Base-by-base conservation (phyloP, 2,329 filamentous ascomycete genomes). In the Trichophyton benhamiae region DNA sequence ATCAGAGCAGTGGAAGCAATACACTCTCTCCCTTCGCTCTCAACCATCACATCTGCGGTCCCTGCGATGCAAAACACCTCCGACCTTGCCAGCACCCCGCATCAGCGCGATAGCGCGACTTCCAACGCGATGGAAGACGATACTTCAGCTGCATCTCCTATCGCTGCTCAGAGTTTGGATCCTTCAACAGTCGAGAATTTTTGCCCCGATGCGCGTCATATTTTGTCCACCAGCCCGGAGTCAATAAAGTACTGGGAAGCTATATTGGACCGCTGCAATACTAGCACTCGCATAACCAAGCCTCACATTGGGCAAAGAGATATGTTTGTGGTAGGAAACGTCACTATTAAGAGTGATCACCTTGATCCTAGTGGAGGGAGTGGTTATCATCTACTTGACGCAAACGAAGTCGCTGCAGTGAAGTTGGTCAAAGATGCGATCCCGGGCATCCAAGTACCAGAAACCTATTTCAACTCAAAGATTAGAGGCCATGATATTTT, bases 401-500 rank as follows among this genome's bases (percentile, higher is more conserved):
- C 68, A 42, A 76, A 76, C 63, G 74, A 75, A 61, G 58, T 72
- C 25, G 68, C 64, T 22, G 70, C 74, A 3, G 68, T 72, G 27
- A 71, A 66, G 33, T 71, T 74, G 57, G 73, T 69, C 9, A 69
- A 73, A 60, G 68, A 72, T 30, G 60, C 65, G 1, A 68, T 76
- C 11, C 69, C 66, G 53, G 68, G 70, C 30, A 61, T 75, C 20
- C 68, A 67, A 4, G 67, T 76, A 8, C 74, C 74, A 1, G 64
- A 71, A 49, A 69, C 73, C 63, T 69, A 72, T 58, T 75, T 74
- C n/a, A 59, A 68, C 59, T 71, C 72, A 13, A 71, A 66, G 36
- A 67, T 76, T 52, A 70, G 72, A 27, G 72, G 69, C 48, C 74
- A 71, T 59, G 75, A 76, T 62, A 68, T 75, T 46, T 72, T 74